phyloP scores from a whole-genome alignment of 1,284 basidiomycete species.

The Inonotus hispidus region DNA sequence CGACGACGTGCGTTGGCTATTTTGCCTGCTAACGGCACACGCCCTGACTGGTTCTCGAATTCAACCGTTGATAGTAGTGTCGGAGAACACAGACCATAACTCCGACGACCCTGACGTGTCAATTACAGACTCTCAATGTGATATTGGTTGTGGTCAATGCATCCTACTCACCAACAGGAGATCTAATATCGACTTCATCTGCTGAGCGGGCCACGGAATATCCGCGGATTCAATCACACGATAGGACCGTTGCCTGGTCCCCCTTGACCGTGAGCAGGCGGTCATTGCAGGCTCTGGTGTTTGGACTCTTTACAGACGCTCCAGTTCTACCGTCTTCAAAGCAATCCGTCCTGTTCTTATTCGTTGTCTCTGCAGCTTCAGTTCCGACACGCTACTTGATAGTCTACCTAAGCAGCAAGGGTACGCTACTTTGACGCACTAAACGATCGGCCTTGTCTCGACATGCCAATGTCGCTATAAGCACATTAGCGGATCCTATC shows the following conservation, averaged over 20 bases:
- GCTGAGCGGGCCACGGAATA: conserved; percentile 54
- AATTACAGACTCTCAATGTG: conserved; percentile 32
- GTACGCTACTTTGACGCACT: conserved; percentile 39
- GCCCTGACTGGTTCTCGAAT: conserved; percentile 20
- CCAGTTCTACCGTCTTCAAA: no score
- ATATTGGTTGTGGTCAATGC: no score
- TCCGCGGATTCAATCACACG: conserved; percentile 53
- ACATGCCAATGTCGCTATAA: conserved; percentile 33
- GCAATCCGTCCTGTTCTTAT: no score
- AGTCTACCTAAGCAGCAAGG: conserved; percentile 40
- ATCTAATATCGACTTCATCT: conserved; percentile 49
- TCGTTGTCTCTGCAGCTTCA: background rate
- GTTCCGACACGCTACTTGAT: background rate
- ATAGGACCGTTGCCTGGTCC: no score
- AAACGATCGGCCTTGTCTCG: conserved; percentile 45
- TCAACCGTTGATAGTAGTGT: conserved; percentile 41
- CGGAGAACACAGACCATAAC: conserved; percentile 33
- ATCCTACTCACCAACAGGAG: conserved; percentile 55
- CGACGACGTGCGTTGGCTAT: background rate
- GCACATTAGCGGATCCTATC: conserved; percentile 35
- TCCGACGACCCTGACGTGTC: conserved; percentile 37
- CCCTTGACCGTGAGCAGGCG: no score
- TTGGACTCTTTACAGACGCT: no score
- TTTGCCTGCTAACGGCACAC: background rate
- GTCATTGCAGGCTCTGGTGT: no score